These are phyloP conservation scores for Tetrahymena thermophila DNA, from an alignment of 73 alveolate genomes.

Conservation along the genomic window DNA sequence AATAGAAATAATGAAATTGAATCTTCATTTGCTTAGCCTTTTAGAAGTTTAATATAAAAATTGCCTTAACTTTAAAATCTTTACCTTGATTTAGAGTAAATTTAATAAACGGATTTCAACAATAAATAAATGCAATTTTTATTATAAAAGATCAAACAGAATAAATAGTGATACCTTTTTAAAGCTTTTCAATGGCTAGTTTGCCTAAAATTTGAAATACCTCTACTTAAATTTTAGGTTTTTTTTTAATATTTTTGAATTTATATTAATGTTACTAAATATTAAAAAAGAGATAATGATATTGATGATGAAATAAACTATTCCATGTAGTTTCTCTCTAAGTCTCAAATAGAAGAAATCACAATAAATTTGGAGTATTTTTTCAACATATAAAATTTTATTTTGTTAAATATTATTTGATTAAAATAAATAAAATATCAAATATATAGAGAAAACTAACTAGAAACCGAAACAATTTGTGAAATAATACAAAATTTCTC, in stretches of 20 bases:
- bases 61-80: background rate
- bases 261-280: background rate
- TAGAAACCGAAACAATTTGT: background rate
- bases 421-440: background rate
- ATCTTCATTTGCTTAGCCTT: background rate
- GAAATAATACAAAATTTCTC: background rate
- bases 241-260: background rate
- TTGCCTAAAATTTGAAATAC: background rate
- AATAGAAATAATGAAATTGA: background rate
- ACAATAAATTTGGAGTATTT: background rate
- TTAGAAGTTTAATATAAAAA: background rate
- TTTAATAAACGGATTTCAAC: background rate
- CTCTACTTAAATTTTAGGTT: background rate
- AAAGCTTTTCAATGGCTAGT: background rate
- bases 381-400: background rate
- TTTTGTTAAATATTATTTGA: background rate
- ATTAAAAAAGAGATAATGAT: background rate
- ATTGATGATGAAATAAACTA: background rate
- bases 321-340: background rate
- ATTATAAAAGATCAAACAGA: background rate
- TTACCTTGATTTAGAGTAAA: background rate
- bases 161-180: background rate
- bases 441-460: background rate
- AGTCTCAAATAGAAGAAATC: background rate
- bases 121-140: background rate